Percentiles rank a stretch among this genome's conserved stretches.
phyloP scores from a whole-genome alignment of 441 rosid genomes.

The Gossypium lobatum region DNA sequence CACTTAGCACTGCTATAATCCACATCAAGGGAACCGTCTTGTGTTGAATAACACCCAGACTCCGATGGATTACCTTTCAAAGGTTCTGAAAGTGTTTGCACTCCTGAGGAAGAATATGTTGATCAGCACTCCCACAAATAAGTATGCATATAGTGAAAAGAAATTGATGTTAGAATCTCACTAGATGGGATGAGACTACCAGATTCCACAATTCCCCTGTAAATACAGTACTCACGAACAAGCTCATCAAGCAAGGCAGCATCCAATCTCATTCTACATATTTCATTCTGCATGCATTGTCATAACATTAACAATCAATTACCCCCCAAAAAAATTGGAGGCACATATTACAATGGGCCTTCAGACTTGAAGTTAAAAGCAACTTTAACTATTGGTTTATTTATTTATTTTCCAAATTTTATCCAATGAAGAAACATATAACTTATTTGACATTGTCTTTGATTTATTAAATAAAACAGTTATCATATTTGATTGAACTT shows the following conservation, averaged over 20 bases:
- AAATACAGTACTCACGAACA: conserved; percentile 81
- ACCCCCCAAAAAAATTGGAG: neutral
- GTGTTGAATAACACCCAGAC: conserved; percentile 38
- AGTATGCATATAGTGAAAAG: neutral
- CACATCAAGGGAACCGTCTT: conserved; percentile 44
- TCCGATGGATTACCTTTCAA: conserved; percentile 38
- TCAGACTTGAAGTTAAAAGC: neutral
- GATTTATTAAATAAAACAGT: neutral
- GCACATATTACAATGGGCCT: neutral
- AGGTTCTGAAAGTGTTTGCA: conserved; percentile 29
- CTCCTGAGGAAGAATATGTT: conserved; percentile 25
- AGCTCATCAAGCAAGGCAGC: conserved; percentile 71
- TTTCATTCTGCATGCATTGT: conserved; percentile 62
- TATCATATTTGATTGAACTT: neutral
- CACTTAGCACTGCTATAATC: conserved; percentile 38
- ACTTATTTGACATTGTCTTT: neutral
- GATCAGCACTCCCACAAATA: conserved; percentile 15
- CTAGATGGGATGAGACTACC: conserved; percentile 37
- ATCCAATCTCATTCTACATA: conserved; percentile 78
- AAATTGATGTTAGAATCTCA: conserved; percentile 23
- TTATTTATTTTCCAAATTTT: neutral
- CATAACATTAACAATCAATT: neutral
- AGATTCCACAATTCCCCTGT: conserved; percentile 77
- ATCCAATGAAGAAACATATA: neutral
- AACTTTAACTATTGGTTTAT: neutral